Evolutionary conservation across 352 stramenopile species (phyloP).

Genomic region (Discostella stelligera): DNA sequence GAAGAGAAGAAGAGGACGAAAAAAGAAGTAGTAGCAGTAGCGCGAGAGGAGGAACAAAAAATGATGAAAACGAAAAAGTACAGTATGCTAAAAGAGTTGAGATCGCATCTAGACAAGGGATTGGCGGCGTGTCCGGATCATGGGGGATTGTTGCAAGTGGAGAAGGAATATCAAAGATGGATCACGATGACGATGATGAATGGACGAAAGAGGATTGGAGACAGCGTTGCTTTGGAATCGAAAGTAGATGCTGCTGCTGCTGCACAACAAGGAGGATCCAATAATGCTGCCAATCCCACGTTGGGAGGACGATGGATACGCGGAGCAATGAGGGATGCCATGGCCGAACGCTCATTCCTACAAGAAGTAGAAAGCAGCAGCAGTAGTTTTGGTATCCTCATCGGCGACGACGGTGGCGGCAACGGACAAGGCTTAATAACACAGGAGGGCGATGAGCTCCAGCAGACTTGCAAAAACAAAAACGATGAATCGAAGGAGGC

Average conservation of each 20-base stretch:
- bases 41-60: background rate
- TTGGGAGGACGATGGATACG: constrained; percentile 15
- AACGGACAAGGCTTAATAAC: background rate
- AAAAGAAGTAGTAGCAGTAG: background rate
- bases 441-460: background rate
- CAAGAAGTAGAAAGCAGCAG: background rate
- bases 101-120: constrained; percentile 25
- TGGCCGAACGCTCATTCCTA: constrained; percentile 35
- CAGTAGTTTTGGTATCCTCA: background rate
- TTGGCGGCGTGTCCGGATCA: constrained; percentile 45
- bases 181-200: background rate
- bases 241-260: background rate
- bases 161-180: constrained; percentile 20
- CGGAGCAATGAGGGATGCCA: constrained; percentile 41
- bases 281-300: background rate
- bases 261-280: background rate
- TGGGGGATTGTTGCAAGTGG: constrained; percentile 11
- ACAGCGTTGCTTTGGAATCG: background rate
- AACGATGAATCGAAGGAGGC: background rate
- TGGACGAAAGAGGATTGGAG: background rate
- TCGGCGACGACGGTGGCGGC: too few relatives aligned
- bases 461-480: background rate
- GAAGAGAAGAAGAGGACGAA: background rate
- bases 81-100: constrained; percentile 6
- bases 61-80: background rate